These are phyloP conservation scores for Carex cristatella DNA, from an alignment of 176 grass and related monocot species.

Conservation along the genomic window DNA sequence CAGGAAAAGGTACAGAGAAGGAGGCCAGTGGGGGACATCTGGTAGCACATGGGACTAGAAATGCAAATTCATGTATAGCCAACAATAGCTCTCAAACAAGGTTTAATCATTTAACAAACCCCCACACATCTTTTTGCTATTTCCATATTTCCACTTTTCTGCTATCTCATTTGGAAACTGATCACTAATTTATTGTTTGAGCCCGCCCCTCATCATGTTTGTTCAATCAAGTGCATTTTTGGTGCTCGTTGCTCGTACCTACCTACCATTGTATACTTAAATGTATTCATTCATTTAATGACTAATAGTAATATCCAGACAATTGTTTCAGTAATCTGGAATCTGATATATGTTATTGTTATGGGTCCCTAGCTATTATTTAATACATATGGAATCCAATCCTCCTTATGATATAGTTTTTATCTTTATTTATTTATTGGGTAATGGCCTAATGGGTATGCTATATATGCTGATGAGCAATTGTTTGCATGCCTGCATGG, in stretches of 20 bases:
- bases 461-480: background rate
- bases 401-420: background rate
- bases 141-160: background rate
- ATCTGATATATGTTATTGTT: too few species aligned
- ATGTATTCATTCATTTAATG: too few species aligned
- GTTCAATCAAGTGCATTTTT: background rate
- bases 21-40: background rate
- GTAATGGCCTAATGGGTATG: background rate
- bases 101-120: conserved; percentile 24
- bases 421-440: background rate
- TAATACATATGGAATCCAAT: too few species aligned
- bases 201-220: background rate
- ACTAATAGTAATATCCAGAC: too few species aligned
- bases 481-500: background rate
- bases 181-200: background rate
- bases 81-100: conserved; percentile 28
- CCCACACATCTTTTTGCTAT: background rate
- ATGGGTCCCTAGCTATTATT: too few species aligned
- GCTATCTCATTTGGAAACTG: conserved; percentile 20
- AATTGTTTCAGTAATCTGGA: too few species aligned
- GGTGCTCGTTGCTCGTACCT: background rate
- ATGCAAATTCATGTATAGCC: conserved; percentile 1
- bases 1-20: conserved; percentile 16
- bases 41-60: conserved; percentile 11
- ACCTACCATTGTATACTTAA: background rate